Evolutionary conservation across 805 yeast genomes (phyloP), one percentile per base, ranked within the genome.

Genomic region (Saccharomycopsis oosterbeekiorum): DNA sequence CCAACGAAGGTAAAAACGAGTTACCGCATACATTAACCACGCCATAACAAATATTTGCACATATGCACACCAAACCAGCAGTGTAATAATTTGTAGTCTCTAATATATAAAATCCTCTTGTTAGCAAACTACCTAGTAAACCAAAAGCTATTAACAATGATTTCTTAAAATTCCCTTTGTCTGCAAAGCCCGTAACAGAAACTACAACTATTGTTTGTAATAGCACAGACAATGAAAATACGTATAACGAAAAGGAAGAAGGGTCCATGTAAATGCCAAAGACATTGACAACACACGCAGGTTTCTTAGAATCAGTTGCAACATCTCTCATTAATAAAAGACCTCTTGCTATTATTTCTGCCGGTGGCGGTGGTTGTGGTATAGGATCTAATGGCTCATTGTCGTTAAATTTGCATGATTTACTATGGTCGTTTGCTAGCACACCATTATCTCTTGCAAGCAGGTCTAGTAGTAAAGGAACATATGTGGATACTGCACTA

Each of bases 11-110:
- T 53, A 88, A 70, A 65, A 82, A 81, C 1, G 94, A 84, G 70
- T 88, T 88, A 6, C 91, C 92, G 65, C 91, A 86, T 11, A 88
- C 93, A 60, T 84, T 84, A 2, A 85, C 89, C 9, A 87, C 89
- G 0, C 96, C 96, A 71, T 82, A 88, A 24, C 87, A 80, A 15
- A 86, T 76, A 67, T 86, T 88, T 1, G 89, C 85, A 0, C 84
- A 57, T 5, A 86, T 78, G 15, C 88, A 86, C 15, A 84, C 70
- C 0, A 81, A 24, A 0, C 86, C 75, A 17, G 75, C 65, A 29
- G 67, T 56, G 55, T 73, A 73, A 41, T 68, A 69, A 41, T 72
- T 74, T n/a, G 68, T 58, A 11, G 68, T 56, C 26, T 64, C 62
- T 14, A 74, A 64, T 55, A 65, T 65, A 36, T 73, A 76, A 71